A percentile compares a stretch with the other conserved stretches of the same genome.
These are phyloP conservation scores for Marasmius fiardii DNA, from an alignment of 1,284 basidiomycete genomes.

Conservation along the genomic window DNA sequence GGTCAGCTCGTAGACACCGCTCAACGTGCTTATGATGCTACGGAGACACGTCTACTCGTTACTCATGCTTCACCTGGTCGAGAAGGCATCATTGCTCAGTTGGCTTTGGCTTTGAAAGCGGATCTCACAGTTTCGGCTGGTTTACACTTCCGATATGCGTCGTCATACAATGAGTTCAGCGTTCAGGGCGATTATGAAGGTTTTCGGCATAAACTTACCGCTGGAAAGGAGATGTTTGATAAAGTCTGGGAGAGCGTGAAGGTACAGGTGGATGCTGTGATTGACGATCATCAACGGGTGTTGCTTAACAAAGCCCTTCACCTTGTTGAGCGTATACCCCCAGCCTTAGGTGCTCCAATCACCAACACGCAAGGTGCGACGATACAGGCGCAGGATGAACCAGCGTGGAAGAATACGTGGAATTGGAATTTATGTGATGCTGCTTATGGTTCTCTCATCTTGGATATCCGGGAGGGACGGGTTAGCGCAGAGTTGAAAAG, in stretches of 20 bases:
- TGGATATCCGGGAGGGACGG: conserved; percentile 89
- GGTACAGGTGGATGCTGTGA: conserved; percentile 85
- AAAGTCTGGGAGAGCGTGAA: conserved; percentile 95
- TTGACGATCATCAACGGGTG: conserved; percentile 89
- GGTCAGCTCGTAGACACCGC: conserved; percentile 98
- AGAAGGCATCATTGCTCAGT: conserved; percentile 90
- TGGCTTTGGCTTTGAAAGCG: conserved; percentile 88
- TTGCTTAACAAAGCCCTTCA: conserved; percentile 88
- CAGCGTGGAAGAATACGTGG: conserved; percentile 98
- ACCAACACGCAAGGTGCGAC: conserved; percentile 37
- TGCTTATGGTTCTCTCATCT: conserved; percentile 82
- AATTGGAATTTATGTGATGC: conserved; percentile 98
- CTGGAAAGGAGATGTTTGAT: conserved; percentile 82
- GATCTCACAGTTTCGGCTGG: conserved; percentile 95
- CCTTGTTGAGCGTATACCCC: conserved; percentile 80
- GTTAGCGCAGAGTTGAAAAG: conserved; percentile 91
- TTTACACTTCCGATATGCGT: conserved; percentile 96
- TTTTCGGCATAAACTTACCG: conserved; percentile 79
- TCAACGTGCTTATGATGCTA: conserved; percentile 88
- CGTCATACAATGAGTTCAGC: conserved; percentile 96
- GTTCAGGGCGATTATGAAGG: conserved; percentile 89
- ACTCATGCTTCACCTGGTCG: conserved; percentile 92
- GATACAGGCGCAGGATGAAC: conserved; percentile 63
- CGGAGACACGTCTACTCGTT: conserved; percentile 92
- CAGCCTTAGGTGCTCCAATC: conserved; percentile 50